These are phyloP conservation scores for Scutellaria barbata DNA, from an alignment of 257 asterid species.

Conservation along the genomic window DNA sequence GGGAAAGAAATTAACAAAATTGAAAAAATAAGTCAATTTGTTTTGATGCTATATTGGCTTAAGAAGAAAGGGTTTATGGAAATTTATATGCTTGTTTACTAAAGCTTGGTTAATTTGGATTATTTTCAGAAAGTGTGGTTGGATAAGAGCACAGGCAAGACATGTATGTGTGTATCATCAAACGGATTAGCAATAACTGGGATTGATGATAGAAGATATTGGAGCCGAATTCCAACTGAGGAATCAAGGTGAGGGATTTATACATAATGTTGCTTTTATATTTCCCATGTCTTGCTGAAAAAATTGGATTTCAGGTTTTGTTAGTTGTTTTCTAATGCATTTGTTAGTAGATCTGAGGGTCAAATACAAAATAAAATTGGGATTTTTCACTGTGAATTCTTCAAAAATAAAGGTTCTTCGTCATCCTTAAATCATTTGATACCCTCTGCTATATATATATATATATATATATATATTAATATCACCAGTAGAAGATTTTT, in stretches of 20 bases:
- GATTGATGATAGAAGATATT: slow-evolving; percentile 88
- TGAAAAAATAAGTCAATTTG: background rate
- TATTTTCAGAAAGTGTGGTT: slow-evolving; percentile 82
- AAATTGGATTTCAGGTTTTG: background rate
- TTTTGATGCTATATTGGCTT: background rate
- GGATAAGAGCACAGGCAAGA: slow-evolving; percentile 70
- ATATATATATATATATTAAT: no score
- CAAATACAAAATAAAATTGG: slow-evolving; percentile 14
- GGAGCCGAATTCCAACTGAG: slow-evolving; percentile 83
- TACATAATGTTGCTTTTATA: background rate
- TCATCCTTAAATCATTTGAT: background rate
- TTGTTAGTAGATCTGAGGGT: slow-evolving; percentile 22
- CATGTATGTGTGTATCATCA: slow-evolving; percentile 74
- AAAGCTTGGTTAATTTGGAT: slow-evolving; percentile 20
- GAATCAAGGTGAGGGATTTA: slow-evolving; percentile 77
- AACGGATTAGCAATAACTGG: slow-evolving; percentile 82
- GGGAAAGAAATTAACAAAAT: no score
- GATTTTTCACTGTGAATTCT: background rate
- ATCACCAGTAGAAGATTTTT: background rate
- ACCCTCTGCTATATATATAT: background rate
- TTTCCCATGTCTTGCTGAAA: background rate
- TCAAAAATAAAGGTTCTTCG: background rate
- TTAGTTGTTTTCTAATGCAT: slow-evolving; percentile 28
- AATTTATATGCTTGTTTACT: background rate
- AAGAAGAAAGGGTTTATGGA: slow-evolving; percentile 6